Conservation (phyloP, 139 green algal genomes). For the Monoraphidium neglectum region DNA sequence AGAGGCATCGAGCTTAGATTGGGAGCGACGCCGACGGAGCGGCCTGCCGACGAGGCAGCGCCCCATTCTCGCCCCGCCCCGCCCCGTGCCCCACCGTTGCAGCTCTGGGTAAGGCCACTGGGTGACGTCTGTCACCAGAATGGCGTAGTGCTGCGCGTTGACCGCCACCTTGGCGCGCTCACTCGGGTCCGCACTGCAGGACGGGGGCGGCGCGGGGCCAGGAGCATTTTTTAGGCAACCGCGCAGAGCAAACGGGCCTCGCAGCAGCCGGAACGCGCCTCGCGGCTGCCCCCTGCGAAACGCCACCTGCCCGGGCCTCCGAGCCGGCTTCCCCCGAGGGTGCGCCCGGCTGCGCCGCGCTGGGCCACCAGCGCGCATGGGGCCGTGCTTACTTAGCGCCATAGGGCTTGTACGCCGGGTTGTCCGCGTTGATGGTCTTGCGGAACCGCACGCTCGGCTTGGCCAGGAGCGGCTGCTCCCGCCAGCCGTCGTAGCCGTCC, state of each 20-base stretch:
- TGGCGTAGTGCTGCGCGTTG: constrained; percentile 64
- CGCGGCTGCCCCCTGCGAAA: no score
- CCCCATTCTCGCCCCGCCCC: background rate
- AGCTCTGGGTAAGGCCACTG: constrained; percentile 28
- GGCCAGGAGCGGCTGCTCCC: constrained; percentile 17
- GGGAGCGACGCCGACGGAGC: no score
- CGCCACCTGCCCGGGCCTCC: no score
- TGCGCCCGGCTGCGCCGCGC: no score
- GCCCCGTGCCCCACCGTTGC: constrained; percentile 1
- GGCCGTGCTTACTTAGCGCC: no score
- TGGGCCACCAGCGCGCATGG: background rate
- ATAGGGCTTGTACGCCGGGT: background rate
- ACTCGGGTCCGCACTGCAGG: background rate
- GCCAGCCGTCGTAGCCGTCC: background rate
- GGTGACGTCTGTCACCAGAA: constrained; percentile 62
- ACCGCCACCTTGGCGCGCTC: constrained; percentile 30
- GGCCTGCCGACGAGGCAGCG: no score
- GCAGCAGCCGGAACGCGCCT: no score
- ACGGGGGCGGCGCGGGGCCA: background rate
- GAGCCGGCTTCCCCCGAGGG: no score
- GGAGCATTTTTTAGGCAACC: no score
- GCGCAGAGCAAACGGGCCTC: no score
- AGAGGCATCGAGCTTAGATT: no score
- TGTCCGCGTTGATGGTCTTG: constrained; percentile 56
- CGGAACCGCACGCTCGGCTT: constrained; percentile 55